Evolutionary conservation across 495 filamentous ascomycete genomes (phyloP).

Genomic region (Aspergillus steynii): DNA sequence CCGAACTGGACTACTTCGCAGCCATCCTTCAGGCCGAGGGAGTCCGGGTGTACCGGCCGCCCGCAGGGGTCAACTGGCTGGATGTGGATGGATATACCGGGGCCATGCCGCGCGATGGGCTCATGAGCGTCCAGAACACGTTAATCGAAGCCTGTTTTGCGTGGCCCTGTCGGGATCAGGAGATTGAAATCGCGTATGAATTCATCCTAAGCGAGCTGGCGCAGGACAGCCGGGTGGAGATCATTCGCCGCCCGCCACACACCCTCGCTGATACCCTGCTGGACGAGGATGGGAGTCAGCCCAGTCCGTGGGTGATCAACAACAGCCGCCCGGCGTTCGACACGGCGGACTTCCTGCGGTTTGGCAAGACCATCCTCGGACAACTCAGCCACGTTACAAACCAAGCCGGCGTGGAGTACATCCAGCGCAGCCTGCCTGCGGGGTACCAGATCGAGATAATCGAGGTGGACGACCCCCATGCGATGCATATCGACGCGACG

Average conservation of each 20-base stretch:
- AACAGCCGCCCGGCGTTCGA: slow-evolving; percentile 31
- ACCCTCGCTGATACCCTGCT: slow-evolving; percentile 7
- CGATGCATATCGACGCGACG: slow-evolving; percentile 31
- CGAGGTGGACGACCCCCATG: slow-evolving; percentile 16
- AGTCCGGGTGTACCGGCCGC: slow-evolving; percentile 20
- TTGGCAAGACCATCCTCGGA: slow-evolving; percentile 22
- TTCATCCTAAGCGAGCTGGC: slow-evolving; percentile 15
- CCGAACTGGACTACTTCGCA: slow-evolving; percentile 21
- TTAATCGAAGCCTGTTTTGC: slow-evolving; percentile 26
- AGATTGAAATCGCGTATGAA: slow-evolving; percentile 18
- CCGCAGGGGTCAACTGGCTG: slow-evolving; percentile 17
- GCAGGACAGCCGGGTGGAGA: slow-evolving; percentile 4
- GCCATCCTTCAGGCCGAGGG: slow-evolving; percentile 18
- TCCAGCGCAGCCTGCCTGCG: slow-evolving; percentile 14
- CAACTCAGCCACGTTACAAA: slow-evolving; percentile 32
- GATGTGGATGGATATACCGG: slow-evolving; percentile 18
- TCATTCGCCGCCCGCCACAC: slow-evolving; percentile 16
- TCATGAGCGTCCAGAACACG: slow-evolving; percentile 22
- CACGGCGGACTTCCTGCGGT: slow-evolving; percentile 32
- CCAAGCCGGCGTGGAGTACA: slow-evolving; percentile 24
- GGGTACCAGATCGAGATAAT: slow-evolving; percentile 26
- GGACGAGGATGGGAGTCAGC: not conserved
- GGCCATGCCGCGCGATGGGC: slow-evolving; percentile 24
- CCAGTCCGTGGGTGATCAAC: slow-evolving; percentile 21
- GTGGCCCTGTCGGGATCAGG: slow-evolving; percentile 19